Evolutionary conservation across 805 yeast species (phyloP).

Genomic region (Candida berthetii): DNA sequence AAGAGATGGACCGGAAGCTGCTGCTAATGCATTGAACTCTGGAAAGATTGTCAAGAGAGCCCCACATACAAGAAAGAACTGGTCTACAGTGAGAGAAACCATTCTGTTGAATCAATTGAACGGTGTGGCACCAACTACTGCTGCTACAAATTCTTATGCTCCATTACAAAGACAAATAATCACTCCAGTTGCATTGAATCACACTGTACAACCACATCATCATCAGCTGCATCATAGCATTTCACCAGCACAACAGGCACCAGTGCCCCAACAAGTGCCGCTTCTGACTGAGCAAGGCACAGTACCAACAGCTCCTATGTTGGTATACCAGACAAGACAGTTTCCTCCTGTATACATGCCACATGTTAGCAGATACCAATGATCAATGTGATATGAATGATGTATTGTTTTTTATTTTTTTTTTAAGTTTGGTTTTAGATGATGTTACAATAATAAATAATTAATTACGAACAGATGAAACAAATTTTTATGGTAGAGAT

Average conservation of each 20-base stretch:
- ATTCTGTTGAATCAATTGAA: not conserved
- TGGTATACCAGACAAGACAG: not conserved
- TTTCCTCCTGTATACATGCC: not conserved
- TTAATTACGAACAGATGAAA: too few species aligned
- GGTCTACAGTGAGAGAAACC: constrained; percentile 5
- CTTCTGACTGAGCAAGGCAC: too few species aligned
- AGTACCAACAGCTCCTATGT: not conserved
- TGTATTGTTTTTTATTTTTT: too few species aligned
- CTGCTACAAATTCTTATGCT: not conserved
- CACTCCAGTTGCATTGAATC: not conserved
- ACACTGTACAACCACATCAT: too few species aligned
- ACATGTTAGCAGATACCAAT: not conserved
- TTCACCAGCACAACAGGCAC: too few species aligned
- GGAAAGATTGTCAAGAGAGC: constrained; percentile 4
- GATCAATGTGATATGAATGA: too few species aligned
- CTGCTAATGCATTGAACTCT: constrained; percentile 16
- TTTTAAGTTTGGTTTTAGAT: too few species aligned
- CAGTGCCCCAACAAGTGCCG: too few species aligned
- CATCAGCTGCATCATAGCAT: not conserved
- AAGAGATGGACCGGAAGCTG: constrained; percentile 24
- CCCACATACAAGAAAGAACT: constrained; percentile 12
- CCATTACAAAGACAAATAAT: too few species aligned
- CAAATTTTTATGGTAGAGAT: too few species aligned
- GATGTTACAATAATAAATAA: too few species aligned
- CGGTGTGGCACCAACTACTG: not conserved